phyloP scores from a whole-genome alignment of 768 basidiomycete species.

The Boletus patriciae region DNA sequence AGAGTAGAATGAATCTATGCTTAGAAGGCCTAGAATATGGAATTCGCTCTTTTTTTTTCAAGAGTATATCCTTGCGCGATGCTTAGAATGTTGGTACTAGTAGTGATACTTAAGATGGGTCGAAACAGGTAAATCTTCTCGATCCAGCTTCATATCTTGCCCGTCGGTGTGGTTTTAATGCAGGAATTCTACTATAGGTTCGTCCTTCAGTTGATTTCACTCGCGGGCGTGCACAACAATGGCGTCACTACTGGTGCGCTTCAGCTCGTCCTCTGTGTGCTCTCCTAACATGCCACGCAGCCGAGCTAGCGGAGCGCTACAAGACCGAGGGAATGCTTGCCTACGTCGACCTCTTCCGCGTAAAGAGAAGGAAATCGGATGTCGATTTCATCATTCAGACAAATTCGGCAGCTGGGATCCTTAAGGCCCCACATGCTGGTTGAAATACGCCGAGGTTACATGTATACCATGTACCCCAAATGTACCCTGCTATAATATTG shows the following conservation, averaged over 20 bases:
- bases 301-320: conserved; percentile 76
- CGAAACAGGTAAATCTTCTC: too few relatives aligned
- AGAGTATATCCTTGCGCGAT: not conserved
- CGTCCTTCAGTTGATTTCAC: conserved; percentile 83
- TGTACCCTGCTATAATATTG: conserved; percentile 1
- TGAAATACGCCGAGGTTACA: conserved; percentile 3
- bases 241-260: conserved; percentile 70
- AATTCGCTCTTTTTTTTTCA: not conserved
- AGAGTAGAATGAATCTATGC: not conserved
- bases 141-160: not conserved
- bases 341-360: conserved; percentile 82
- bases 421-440: conserved; percentile 37
- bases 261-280: not conserved
- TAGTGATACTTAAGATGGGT: too few relatives aligned
- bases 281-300: conserved; percentile 35
- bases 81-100: too few relatives aligned
- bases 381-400: conserved; percentile 82
- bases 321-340: conserved; percentile 91
- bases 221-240: conserved; percentile 84
- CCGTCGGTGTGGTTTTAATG: not conserved
- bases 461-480: not conserved
- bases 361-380: conserved; percentile 85
- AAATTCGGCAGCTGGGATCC: conserved; percentile 83
- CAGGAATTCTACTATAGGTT: conserved; percentile 50
- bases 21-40: not conserved